Evolutionary conservation across 805 yeast species (phyloP), one percentile per base, ranked within the genome.

Genomic region (Candida hungchunana): DNA sequence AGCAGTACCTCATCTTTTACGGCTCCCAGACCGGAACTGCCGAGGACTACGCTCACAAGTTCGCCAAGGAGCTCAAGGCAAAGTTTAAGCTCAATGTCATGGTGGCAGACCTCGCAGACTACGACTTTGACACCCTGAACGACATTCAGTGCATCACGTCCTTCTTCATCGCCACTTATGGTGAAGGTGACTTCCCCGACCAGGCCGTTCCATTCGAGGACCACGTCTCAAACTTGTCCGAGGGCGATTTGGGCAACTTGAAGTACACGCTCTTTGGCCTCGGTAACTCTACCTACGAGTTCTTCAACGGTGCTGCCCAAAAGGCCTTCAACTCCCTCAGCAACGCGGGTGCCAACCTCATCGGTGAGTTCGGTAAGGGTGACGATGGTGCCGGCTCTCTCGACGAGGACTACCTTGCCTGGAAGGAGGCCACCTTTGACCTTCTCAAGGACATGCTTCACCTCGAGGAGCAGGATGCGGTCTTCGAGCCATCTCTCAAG

Each of bases 21-120:
- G 97, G 96, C 13, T 89, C 97, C 11, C 99, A 93, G 64, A 93
- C 98, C 5, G 98, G 98, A 46, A 93, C 98, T 13, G 96, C 97
- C 29, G 98, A 93, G 64, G 98, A 93, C 56, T 90, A 88, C 53
- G 95, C 97, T 14, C 75, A 82, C 50, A 85, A 90, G 57, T 79
- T 88, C 49, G 78, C 95, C 31, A 88, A 89, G 56, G 98, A 93
- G 58, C 77, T 90, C 51, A 77, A 79, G 49, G 69, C 94, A 18
- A 75, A 82, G 58, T 89, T 82, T 56, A 86, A 89, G 29, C 70
- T 93, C 48, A 77, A 79, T 45, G 77, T 90, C 3, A 77, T 93
- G 82, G 77, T 82, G 40, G 93, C 82, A 7, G 97, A 90, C 60
- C 71, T 88, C 34, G 95, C 89, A 28, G 90, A 85, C 54, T 88